These are phyloP conservation scores for Gastroboletus turbinatus DNA, from an alignment of 1,284 basidiomycete species.

Conservation along the genomic window DNA sequence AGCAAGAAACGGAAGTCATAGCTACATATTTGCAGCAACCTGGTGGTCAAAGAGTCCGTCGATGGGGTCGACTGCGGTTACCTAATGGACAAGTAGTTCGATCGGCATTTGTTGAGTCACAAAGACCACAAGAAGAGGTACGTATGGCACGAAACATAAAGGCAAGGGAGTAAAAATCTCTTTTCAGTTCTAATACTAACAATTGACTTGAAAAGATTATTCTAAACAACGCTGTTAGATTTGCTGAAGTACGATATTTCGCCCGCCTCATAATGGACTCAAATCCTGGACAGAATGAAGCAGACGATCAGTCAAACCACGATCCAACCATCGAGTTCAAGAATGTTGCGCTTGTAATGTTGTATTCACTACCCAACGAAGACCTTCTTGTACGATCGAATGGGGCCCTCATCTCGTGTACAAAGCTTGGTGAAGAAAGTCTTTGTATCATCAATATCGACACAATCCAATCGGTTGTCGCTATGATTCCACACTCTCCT, in stretches of 20 bases:
- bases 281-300: too few species aligned
- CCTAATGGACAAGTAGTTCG: not conserved
- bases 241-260: too few species aligned
- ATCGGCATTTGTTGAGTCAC: too few species aligned
- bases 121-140: too few species aligned
- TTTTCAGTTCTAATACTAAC: too few species aligned
- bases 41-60: not conserved
- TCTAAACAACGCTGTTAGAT: too few species aligned
- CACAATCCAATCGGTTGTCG: not conserved
- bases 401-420: not conserved
- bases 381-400: too few species aligned
- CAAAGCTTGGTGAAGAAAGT: not conserved
- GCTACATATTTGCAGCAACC: not conserved
- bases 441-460: not conserved
- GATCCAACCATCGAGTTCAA: not conserved
- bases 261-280: too few species aligned
- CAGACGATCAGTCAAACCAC: too few species aligned
- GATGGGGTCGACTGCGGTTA: not conserved
- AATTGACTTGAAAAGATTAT: too few species aligned
- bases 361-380: not conserved
- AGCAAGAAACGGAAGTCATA: not conserved
- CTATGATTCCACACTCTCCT: not conserved
- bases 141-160: too few species aligned
- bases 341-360: not conserved
- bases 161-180: too few species aligned